These are phyloP conservation scores for Phytopythium boreale DNA, from an alignment of 352 stramenopile genomes.

Conservation along the genomic window DNA sequence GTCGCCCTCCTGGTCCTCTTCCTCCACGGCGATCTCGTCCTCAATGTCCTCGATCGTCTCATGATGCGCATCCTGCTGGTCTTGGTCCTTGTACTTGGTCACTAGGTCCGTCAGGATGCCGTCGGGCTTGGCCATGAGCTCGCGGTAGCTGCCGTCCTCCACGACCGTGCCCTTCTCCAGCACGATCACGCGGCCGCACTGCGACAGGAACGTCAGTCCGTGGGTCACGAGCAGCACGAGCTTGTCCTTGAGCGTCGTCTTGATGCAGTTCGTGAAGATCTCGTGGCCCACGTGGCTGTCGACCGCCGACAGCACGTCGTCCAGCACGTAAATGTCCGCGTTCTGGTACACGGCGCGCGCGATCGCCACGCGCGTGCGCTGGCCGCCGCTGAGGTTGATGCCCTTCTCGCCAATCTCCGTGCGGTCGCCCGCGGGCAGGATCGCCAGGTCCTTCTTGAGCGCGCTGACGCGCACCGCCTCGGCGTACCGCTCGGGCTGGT, in stretches of 20 bases:
- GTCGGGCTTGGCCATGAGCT: constrained; percentile 64
- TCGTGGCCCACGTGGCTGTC: constrained; percentile 93
- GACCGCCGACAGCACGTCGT: constrained; percentile 93
- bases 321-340: constrained; percentile 90
- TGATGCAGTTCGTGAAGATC: constrained; percentile 84
- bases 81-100: constrained; percentile 57
- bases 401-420: constrained; percentile 97
- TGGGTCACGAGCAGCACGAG: constrained; percentile 87
- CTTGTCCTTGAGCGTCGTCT: constrained; percentile 53
- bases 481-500: constrained; percentile 54
- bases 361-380: constrained; percentile 86
- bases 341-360: constrained; percentile 80
- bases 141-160: constrained; percentile 75
- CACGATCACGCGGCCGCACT: constrained; percentile 3
- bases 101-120: constrained; percentile 62
- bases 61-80: constrained; percentile 26
- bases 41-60: constrained; percentile 40
- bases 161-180: constrained; percentile 47
- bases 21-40: constrained; percentile 24
- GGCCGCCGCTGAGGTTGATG: constrained; percentile 93
- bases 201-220: constrained; percentile 15
- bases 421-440: constrained; percentile 80
- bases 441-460: constrained; percentile 47
- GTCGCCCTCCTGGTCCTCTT: constrained; percentile 42
- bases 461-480: constrained; percentile 44